Evolutionary conservation across 179 eudicot species (phyloP).

Genomic region (Amaranthus tricolor): DNA sequence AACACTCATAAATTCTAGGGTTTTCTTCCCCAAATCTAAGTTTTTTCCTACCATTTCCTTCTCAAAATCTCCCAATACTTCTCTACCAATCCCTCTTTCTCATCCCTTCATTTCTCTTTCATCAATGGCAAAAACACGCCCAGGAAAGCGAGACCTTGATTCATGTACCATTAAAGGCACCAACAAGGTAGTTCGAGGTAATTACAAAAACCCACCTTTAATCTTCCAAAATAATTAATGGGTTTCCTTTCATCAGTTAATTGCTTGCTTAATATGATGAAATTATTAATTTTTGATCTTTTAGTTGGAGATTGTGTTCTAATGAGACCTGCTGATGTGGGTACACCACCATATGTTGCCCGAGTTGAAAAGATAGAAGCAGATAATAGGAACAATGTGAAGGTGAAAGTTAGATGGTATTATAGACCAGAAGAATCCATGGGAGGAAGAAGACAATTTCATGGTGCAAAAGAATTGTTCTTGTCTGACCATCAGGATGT

Average conservation of each 20-base stretch:
- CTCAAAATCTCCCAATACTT: constrained; percentile 3
- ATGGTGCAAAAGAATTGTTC: constrained; percentile 83
- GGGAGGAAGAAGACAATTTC: constrained; percentile 92
- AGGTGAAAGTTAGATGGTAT: constrained; percentile 77
- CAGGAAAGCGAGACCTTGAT: constrained; percentile 89
- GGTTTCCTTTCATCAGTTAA: constrained; percentile 6
- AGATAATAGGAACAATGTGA: constrained; percentile 61
- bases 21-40: constrained; percentile 26
- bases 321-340: constrained; percentile 72
- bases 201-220: background rate
- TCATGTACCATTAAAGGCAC: constrained; percentile 95
- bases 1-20: constrained; percentile 31
- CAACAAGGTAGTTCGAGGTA: constrained; percentile 87
- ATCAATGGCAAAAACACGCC: constrained; percentile 92
- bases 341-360: constrained; percentile 77
- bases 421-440: constrained; percentile 93
- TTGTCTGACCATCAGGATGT: constrained; percentile 78
- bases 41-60: constrained; percentile 20
- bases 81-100: background rate
- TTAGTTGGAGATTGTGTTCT: constrained; percentile 78
- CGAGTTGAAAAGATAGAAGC: constrained; percentile 64
- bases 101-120: background rate
- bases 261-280: background rate
- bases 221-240: background rate
- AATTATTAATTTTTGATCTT: background rate